Percentiles rank a stretch among this genome's conserved stretches.
Conservation (phyloP, 2,329 filamentous ascomycete genomes). For the Aspergillus pseudotamarii region DNA sequence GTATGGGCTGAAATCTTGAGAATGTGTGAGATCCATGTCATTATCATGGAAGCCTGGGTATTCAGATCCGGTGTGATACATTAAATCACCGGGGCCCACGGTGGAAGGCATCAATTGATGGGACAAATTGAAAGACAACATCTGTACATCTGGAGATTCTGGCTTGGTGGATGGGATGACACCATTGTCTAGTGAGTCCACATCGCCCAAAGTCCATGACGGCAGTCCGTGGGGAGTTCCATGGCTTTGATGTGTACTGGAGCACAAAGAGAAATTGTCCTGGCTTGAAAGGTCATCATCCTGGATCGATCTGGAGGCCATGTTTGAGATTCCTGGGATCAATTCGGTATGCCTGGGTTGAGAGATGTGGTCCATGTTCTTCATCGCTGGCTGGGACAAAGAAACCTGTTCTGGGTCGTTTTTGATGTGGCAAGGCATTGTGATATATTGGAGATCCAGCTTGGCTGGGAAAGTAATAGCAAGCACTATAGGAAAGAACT, state of each 20-base stretch:
- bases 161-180: constrained; percentile 38
- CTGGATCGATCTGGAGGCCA: constrained; percentile 43
- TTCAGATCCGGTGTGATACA: constrained; percentile 42
- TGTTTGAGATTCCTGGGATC: constrained; percentile 41
- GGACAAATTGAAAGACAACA: constrained; percentile 46
- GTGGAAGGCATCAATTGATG: constrained; percentile 43
- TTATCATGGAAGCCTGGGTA: constrained; percentile 41
- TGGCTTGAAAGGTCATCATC: constrained; percentile 48
- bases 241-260: constrained; percentile 38
- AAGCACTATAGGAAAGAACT: constrained; percentile 33
- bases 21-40: constrained; percentile 39
- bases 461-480: constrained; percentile 22
- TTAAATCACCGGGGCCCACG: constrained; percentile 42
- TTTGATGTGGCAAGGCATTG: constrained; percentile 43
- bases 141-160: constrained; percentile 45
- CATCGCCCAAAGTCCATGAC: constrained; percentile 42
- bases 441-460: constrained; percentile 27
- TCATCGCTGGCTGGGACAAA: constrained; percentile 35
- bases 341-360: constrained; percentile 40
- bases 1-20: constrained; percentile 43
- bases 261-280: constrained; percentile 46
- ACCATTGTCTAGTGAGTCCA: constrained; percentile 43
- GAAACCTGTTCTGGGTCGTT: constrained; percentile 41
- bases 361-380: constrained; percentile 36
- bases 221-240: constrained; percentile 40